Conservation (phyloP, 1,284 basidiomycete genomes). For the Nidula niveotomentosa region DNA sequence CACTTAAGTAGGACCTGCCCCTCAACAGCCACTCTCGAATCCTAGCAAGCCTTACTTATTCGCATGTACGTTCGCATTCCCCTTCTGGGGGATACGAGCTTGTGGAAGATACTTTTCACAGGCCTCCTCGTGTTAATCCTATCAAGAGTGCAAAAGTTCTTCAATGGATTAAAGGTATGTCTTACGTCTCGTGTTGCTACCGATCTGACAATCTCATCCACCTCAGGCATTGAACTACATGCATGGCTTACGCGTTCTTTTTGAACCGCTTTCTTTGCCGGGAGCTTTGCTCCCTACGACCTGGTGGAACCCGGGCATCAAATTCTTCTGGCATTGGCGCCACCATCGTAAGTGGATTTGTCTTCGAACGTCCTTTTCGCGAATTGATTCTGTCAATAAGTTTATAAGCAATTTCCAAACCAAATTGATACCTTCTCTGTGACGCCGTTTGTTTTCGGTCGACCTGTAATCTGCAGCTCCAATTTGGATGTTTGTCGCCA, state of each 20-base stretch:
- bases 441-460: constrained; percentile 37
- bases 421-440: constrained; percentile 42
- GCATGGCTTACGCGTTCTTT: constrained; percentile 36
- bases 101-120: too few relatives aligned
- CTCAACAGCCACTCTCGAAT: too few relatives aligned
- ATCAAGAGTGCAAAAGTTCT: too few relatives aligned
- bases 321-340: constrained; percentile 38
- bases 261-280: constrained; percentile 35
- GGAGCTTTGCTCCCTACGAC: constrained; percentile 35
- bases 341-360: constrained; percentile 18
- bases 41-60: too few relatives aligned
- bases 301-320: constrained; percentile 42
- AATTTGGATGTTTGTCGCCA: constrained; percentile 49
- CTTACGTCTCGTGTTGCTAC: too few relatives aligned
- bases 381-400: constrained; percentile 15
- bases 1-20: too few relatives aligned
- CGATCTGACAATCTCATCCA: too few relatives aligned
- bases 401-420: constrained; percentile 32
- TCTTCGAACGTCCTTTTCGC: background rate
- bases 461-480: constrained; percentile 39
- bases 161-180: too few relatives aligned
- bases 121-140: too few relatives aligned
- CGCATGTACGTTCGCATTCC: too few relatives aligned
- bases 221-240: constrained; percentile 32
- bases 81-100: too few relatives aligned